These are phyloP conservation scores for Mortierella sp. DNA, from an alignment of 371 early-diverging fungal genomes.

Conservation along the genomic window DNA sequence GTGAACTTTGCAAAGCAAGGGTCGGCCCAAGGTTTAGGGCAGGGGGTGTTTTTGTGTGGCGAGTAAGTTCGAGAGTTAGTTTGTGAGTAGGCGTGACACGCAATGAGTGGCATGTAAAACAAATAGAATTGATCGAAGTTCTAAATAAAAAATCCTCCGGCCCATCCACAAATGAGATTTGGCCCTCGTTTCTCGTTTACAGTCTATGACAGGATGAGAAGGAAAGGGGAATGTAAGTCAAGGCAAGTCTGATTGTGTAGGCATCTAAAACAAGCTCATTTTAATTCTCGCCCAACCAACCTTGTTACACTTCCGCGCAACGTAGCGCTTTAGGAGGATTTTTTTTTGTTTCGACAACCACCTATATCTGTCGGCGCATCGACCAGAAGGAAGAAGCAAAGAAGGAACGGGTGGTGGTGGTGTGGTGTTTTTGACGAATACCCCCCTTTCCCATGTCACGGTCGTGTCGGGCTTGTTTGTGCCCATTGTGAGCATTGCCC, in stretches of 20 bases:
- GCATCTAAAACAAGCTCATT: no score
- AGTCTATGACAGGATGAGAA: not conserved
- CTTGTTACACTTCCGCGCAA: not conserved
- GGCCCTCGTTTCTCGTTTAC: not conserved
- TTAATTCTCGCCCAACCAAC: no score
- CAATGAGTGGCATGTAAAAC: not conserved
- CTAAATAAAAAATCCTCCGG: not conserved
- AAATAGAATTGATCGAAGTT: not conserved
- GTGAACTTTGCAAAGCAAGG: constrained; percentile 1
- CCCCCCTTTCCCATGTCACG: no score
- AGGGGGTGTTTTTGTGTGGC: no score
- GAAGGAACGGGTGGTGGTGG: not conserved
- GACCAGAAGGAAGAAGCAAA: not conserved
- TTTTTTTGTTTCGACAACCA: not conserved
- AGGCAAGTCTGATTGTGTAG: not conserved
- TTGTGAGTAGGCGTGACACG: not conserved
- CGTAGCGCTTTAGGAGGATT: not conserved
- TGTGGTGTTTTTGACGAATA: no score
- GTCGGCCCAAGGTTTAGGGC: not conserved
- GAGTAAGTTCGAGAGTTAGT: no score
- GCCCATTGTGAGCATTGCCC: no score
- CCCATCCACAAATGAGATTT: not conserved
- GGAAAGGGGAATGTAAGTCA: not conserved
- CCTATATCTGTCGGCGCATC: not conserved
- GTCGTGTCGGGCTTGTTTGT: no score